These are phyloP conservation scores for Mallotus nudiflorus DNA, from an alignment of 345 rosid species.

Conservation along the genomic window DNA sequence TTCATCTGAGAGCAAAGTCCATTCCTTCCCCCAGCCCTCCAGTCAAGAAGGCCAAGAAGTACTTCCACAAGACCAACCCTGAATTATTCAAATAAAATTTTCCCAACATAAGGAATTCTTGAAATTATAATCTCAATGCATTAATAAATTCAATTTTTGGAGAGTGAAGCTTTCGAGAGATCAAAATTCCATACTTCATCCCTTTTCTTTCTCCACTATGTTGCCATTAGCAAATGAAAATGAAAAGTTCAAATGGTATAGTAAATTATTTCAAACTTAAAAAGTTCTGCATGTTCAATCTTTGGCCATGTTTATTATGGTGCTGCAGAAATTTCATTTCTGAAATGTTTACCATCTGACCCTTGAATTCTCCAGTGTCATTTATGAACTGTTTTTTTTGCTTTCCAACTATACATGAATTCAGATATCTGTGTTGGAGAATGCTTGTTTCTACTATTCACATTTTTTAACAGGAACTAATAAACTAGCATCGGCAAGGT, in stretches of 20 bases:
- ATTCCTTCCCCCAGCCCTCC: constrained; percentile 92
- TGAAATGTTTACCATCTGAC: too few species aligned
- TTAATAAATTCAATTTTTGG: background rate
- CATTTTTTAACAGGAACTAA: background rate
- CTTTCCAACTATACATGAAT: too few species aligned
- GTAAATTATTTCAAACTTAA: too few species aligned
- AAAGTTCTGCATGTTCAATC: too few species aligned
- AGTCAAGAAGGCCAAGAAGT: constrained; percentile 96
- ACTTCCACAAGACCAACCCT: constrained; percentile 97
- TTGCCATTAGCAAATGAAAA: background rate
- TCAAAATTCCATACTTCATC: too few species aligned
- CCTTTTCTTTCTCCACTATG: too few species aligned
- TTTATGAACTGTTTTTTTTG: too few species aligned
- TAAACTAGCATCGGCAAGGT: background rate
- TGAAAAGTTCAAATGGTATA: too few species aligned
- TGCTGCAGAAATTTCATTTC: too few species aligned
- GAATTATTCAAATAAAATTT: constrained; percentile 16
- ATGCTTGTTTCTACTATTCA: background rate
- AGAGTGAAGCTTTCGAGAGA: background rate
- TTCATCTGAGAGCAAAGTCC: constrained; percentile 92
- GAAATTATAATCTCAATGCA: background rate
- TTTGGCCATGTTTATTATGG: too few species aligned
- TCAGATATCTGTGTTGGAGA: too few species aligned
- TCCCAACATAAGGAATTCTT: background rate
- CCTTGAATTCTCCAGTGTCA: too few species aligned